phyloP scores from a whole-genome alignment of 164 flowering plant genomes.

The Vitis amurensis region DNA sequence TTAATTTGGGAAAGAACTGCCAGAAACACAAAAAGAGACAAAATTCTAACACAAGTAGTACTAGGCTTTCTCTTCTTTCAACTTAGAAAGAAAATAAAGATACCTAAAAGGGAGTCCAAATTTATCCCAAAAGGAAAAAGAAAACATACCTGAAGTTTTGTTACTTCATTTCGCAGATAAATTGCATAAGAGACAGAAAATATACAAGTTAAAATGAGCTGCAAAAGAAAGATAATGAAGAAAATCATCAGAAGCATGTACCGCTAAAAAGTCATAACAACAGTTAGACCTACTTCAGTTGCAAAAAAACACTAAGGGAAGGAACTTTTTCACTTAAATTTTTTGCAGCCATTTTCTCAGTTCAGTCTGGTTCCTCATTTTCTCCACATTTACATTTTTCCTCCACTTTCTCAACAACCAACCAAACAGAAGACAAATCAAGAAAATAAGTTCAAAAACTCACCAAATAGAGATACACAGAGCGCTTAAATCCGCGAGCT shows the following conservation, averaged over 20 bases:
- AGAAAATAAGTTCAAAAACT: slow-evolving; percentile 3
- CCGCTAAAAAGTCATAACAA: not conserved
- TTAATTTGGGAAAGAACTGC: no score
- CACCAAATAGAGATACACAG: slow-evolving; percentile 35
- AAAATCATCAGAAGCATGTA: slow-evolving; percentile 10
- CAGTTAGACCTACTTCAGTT: not conserved
- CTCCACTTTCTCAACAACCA: not conserved
- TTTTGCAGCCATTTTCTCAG: no score
- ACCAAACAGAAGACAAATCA: not conserved
- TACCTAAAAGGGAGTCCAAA: not conserved
- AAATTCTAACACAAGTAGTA: no score
- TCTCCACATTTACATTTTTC: not conserved
- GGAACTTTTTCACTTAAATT: not conserved
- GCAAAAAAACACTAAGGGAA: not conserved
- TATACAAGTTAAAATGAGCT: slow-evolving; percentile 50
- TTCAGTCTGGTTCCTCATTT: no score
- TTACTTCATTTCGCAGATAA: slow-evolving; percentile 36
- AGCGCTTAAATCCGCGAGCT: slow-evolving; percentile 18
- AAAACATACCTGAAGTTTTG: slow-evolving; percentile 57
- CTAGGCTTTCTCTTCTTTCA: no score
- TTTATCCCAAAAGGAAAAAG: not conserved
- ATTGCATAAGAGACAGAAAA: slow-evolving; percentile 34
- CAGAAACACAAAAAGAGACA: no score
- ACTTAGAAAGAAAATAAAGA: not conserved
- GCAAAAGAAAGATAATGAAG: slow-evolving; percentile 24